Conservation (phyloP, 2,329 filamentous ascomycete genomes). For the Epichloe gansuensis region DNA sequence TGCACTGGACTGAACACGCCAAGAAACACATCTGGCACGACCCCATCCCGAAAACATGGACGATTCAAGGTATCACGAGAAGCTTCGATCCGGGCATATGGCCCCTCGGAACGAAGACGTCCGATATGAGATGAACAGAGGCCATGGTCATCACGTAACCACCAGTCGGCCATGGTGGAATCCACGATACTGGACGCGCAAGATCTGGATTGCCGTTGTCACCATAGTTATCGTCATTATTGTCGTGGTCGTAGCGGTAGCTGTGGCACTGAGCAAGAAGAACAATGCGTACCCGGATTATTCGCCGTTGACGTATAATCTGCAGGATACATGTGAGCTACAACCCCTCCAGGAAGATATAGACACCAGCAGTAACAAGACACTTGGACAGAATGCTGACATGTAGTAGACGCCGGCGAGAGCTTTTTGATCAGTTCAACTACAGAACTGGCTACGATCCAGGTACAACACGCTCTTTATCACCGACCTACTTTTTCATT, state of each 20-base stretch:
- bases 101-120: conserved; percentile 19
- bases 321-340: conserved; percentile 37
- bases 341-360: background rate
- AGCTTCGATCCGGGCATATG: conserved; percentile 14
- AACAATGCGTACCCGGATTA: conserved; percentile 36
- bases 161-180: conserved; percentile 30
- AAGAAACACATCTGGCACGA: background rate
- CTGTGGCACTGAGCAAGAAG: conserved; percentile 26
- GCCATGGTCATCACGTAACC: conserved; percentile 12
- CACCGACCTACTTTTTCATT: background rate
- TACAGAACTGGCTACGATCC: conserved; percentile 41
- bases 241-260: conserved; percentile 34
- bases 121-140: conserved; percentile 9
- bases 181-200: conserved; percentile 40
- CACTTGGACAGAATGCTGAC: background rate
- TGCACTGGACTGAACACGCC: background rate
- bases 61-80: conserved; percentile 3
- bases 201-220: conserved; percentile 32
- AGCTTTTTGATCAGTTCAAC: conserved; percentile 44
- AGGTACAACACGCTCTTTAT: conserved; percentile 16
- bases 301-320: conserved; percentile 30
- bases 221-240: conserved; percentile 31
- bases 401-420: conserved; percentile 31
- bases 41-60: background rate
- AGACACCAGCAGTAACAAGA: background rate